phyloP scores from a whole-genome alignment of 2,329 filamentous ascomycete genomes.

The Knufia fluminis region DNA sequence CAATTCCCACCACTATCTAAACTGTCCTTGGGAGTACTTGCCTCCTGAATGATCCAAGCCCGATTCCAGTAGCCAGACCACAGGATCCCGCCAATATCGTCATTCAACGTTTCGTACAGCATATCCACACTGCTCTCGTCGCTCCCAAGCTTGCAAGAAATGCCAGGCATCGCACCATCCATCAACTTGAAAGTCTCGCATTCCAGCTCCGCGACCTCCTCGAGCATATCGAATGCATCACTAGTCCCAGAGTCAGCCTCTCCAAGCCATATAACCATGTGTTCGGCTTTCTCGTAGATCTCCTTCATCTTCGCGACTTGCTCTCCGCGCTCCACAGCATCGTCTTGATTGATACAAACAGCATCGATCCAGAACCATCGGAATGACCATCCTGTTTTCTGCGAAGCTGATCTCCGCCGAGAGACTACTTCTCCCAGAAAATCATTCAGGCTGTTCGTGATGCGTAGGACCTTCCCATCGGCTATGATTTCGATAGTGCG shows the following conservation, averaged over 20 bases:
- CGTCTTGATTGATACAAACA: conserved; percentile 13
- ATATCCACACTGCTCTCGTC: neutral
- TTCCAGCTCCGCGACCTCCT: neutral
- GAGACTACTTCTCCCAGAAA: neutral
- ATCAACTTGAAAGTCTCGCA: neutral
- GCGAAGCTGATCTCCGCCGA: neutral
- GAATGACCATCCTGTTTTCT: neutral
- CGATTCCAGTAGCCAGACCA: neutral
- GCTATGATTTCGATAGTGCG: neutral
- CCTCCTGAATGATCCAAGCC: neutral
- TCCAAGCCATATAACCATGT: conserved; percentile 12
- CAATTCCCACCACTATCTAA: neutral
- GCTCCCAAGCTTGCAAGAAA: neutral
- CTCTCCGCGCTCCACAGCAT: conserved; percentile 8
- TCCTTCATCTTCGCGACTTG: conserved; percentile 12
- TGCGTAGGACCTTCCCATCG: neutral
- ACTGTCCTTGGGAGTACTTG: neutral
- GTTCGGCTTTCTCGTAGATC: conserved; percentile 11
- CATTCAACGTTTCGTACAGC: neutral
- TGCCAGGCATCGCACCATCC: neutral
- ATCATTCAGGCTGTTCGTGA: neutral
- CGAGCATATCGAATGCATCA: neutral
- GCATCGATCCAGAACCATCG: conserved; percentile 12
- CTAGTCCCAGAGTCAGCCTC: neutral
- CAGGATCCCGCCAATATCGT: neutral